These are phyloP conservation scores for Zea mays DNA, from an alignment of 176 grass and related monocot species.

Conservation along the genomic window Zm-B73-REFERENCE-NAM-5.0 NC_050101.1:35329501-35330000, in stretches of 20 bases:
- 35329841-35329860: neutral
- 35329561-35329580: neutral
- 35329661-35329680: neutral
- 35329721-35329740: conserved; percentile 74
- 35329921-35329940: no score
- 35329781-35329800: conserved; percentile 98
- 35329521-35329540: conserved; percentile 10
- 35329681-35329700: neutral
- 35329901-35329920: no score
- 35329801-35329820: conserved; percentile 82
- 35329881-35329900: no score
- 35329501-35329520: neutral
- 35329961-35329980: no score
- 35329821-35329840: conserved; percentile 9
- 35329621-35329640: neutral
- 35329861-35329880: no score
- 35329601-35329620: neutral
- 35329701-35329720: neutral
- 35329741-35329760: conserved; percentile 85
- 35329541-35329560: neutral
- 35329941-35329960: no score
- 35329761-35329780: conserved; percentile 95
- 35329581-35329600: neutral
- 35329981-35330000: no score
- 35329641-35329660: neutral